Percentiles rank a stretch among this genome's conserved stretches.
phyloP scores from a whole-genome alignment of 2,329 filamentous ascomycete species.

The Penicillium sclerotiorum region DNA sequence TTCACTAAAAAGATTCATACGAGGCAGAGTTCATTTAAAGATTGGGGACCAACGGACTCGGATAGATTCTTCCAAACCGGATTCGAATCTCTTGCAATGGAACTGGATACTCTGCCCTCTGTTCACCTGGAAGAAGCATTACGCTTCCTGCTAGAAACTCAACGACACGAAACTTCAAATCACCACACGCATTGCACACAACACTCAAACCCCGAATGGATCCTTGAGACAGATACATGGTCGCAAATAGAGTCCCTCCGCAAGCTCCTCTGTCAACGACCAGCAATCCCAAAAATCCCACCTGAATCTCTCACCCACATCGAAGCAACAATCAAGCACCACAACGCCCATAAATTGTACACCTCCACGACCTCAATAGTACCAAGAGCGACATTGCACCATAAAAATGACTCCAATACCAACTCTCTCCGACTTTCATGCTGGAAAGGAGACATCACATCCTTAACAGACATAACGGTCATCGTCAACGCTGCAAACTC shows the following conservation, averaged over 20 bases:
- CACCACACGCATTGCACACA: conserved; percentile 3
- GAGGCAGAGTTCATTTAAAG: too few species aligned
- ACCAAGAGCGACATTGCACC: neutral
- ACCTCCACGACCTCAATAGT: conserved; percentile 13
- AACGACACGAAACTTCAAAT: neutral
- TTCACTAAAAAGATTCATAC: too few species aligned
- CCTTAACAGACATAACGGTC: conserved; percentile 21
- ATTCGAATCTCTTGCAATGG: neutral
- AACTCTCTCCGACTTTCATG: conserved; percentile 1
- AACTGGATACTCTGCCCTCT: neutral
- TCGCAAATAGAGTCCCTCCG: conserved; percentile 16
- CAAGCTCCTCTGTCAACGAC: conserved; percentile 12
- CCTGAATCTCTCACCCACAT: conserved; percentile 8
- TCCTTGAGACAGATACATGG: conserved; percentile 17
- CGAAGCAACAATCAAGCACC: conserved; percentile 15
- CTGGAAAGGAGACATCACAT: conserved; percentile 30
- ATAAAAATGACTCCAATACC: neutral
- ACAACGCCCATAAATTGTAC: conserved; percentile 12
- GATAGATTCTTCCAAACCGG: too few species aligned
- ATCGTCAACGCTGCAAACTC: conserved; percentile 29
- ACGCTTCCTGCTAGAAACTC: neutral
- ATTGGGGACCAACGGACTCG: too few species aligned
- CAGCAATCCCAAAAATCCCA: conserved; percentile 10
- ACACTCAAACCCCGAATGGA: neutral
- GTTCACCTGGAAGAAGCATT: conserved; percentile 3